A percentile compares a stretch with the other conserved stretches of the same genome.
Evolutionary conservation across 2,329 filamentous ascomycete genomes (phyloP).

Genomic region (Phyllosticta citribraziliensis): DNA sequence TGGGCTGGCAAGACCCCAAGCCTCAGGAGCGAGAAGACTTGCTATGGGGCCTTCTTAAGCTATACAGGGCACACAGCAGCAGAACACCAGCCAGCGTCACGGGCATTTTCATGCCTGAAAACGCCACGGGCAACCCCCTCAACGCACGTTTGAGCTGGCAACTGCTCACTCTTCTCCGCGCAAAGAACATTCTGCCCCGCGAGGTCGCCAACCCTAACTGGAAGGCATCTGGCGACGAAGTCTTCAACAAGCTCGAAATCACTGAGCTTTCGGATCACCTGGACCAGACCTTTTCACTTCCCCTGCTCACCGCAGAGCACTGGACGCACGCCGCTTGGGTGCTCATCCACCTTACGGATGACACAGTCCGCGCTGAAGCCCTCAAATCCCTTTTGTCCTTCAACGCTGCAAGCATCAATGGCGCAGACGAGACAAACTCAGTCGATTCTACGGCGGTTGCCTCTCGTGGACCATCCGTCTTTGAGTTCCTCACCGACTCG

Average conservation of each 20-base stretch:
- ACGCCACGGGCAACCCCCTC: constrained; percentile 63
- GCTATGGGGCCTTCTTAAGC: constrained; percentile 75
- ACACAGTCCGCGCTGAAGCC: constrained; percentile 43
- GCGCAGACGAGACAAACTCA: neutral
- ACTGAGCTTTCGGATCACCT: constrained; percentile 43
- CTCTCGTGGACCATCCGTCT: neutral
- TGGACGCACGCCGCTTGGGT: constrained; percentile 56
- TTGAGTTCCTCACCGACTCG: neutral
- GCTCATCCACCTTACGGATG: constrained; percentile 61
- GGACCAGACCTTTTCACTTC: constrained; percentile 37
- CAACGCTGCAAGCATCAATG: constrained; percentile 6
- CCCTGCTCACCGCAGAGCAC: constrained; percentile 24
- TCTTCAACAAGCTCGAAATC: constrained; percentile 12
- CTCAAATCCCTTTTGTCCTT: constrained; percentile 5
- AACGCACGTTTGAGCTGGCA: constrained; percentile 78
- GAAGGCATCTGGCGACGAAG: constrained; percentile 9
- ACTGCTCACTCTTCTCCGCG: constrained; percentile 51
- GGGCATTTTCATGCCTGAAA: constrained; percentile 64
- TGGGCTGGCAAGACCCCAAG: constrained; percentile 52
- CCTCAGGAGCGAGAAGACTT: constrained; percentile 60
- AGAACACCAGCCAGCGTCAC: constrained; percentile 42
- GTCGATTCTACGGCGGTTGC: neutral
- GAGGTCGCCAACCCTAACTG: constrained; percentile 21
- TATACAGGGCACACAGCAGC: constrained; percentile 57
- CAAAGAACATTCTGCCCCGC: constrained; percentile 7